Base-by-base conservation (phyloP, 1,284 basidiomycete genomes). In the Lentinula novae-zelandiae region DNA sequence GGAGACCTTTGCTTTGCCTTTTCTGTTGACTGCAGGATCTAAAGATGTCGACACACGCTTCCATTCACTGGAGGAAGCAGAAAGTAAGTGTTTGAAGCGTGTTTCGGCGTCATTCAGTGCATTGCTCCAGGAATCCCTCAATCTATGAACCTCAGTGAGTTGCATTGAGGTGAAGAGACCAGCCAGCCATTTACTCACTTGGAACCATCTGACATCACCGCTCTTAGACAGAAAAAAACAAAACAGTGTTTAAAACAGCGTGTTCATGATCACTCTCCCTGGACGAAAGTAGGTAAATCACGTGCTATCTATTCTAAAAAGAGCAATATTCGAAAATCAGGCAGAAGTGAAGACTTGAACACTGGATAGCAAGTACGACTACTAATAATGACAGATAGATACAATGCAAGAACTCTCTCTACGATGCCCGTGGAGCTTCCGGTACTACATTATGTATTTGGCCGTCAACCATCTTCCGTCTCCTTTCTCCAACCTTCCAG, bases 401-500 rank as follows among this genome's bases (percentile, higher is more conserved):
- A 53, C 33, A 34, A 31, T 27, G 42, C 15, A 15, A 46, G 42
- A n/a, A n/a, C 15, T 13, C 10, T 20, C 15, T 46, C 42, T 7
- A 7, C 13, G 3, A 20, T 9, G 46, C 27, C n/a, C 54, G 36
- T 36, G 53, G 9, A 13, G 55, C 40, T 42, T 56, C 53, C 10
- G 60, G 60, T 22, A 52, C 60, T 48, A 58, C 55, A 12, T 54
- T 54, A 39, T 54, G 58, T 9, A 53, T 17, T 12, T 61, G 60
- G 15, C 54, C 54, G 34, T 62, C 53, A 44, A 70, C 72, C 78
- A 87, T 77, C 71, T 77, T 80, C 64, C 87, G 73, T 68, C 85
- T 76, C 69, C 79, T 78, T 73, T 92, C 87, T 22, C 88, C 82
- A 5, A 93, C 90, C 68, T 90, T 87, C 85, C 87, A 90, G 34